Evolutionary conservation across 2,329 filamentous ascomycete genomes (phyloP).

Genomic region (Claviceps pusilla): DNA sequence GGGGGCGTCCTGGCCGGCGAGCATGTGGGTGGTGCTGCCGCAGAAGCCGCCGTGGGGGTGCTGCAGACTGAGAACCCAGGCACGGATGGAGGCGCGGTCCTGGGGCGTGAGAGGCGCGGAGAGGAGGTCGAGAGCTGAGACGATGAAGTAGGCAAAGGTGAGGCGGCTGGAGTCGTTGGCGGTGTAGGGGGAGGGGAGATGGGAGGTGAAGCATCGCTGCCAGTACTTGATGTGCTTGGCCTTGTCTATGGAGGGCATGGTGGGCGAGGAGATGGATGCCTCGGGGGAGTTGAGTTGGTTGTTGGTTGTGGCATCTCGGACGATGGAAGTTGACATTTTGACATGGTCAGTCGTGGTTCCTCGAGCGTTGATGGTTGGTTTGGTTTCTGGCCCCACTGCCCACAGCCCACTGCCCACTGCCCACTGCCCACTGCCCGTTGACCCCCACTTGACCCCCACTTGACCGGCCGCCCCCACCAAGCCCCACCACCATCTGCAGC

Average conservation of each 20-base stretch:
- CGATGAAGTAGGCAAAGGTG: conserved; percentile 75
- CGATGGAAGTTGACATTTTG: no score
- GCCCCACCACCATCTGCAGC: no score
- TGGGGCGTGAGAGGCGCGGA: conserved; percentile 38
- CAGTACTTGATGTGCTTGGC: conserved; percentile 77
- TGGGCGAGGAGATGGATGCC: no score
- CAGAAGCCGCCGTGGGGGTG: conserved; percentile 79
- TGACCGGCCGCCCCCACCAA: no score
- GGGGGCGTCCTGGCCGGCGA: conserved; percentile 26
- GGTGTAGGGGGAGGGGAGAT: conserved; percentile 71
- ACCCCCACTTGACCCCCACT: no score
- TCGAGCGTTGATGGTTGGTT: no score
- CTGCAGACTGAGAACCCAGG: conserved; percentile 79
- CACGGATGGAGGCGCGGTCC: conserved; percentile 32
- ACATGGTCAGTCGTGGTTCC: no score
- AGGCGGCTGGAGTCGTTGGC: conserved; percentile 82
- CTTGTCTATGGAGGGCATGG: conserved; percentile 31
- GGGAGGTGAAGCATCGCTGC: conserved; percentile 69
- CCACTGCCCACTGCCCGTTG: no score
- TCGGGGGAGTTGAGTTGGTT: background rate
- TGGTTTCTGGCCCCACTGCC: no score
- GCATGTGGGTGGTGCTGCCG: conserved; percentile 57
- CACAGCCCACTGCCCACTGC: no score
- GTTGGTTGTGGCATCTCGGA: no score
- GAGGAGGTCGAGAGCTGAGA: conserved; percentile 74